phyloP scores from a whole-genome alignment of 768 basidiomycete genomes.

The Naganishia vishniacii region DNA sequence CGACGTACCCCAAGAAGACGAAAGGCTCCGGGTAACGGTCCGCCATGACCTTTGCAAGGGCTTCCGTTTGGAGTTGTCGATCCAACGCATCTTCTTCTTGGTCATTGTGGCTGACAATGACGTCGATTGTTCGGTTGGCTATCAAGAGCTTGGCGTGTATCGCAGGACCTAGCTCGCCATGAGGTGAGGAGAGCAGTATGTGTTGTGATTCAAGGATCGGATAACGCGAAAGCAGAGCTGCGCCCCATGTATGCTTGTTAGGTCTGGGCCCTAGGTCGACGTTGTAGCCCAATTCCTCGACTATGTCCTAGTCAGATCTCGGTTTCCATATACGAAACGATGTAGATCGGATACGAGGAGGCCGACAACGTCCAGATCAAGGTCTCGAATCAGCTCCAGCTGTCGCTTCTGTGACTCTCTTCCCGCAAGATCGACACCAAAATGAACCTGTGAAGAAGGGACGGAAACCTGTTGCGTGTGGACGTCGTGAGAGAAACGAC shows the following conservation, averaged over 20 bases:
- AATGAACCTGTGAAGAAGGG: no score
- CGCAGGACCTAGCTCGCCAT: slow-evolving; percentile 78
- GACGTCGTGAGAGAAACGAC: background rate
- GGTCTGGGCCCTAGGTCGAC: slow-evolving; percentile 85
- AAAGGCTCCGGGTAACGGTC: slow-evolving; percentile 65
- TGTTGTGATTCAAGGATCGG: slow-evolving; percentile 82
- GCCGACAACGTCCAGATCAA: slow-evolving; percentile 72
- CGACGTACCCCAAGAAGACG: slow-evolving; percentile 46
- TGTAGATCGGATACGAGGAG: slow-evolving; percentile 42
- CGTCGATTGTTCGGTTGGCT: slow-evolving; percentile 69
- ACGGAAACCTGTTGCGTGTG: background rate
- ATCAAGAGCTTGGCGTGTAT: slow-evolving; percentile 79
- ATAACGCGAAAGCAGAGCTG: slow-evolving; percentile 77
- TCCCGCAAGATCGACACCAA: slow-evolving; percentile 71
- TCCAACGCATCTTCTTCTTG: slow-evolving; percentile 91
- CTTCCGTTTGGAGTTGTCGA: slow-evolving; percentile 74
- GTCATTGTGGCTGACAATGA: slow-evolving; percentile 85
- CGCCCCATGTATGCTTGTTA: slow-evolving; percentile 84
- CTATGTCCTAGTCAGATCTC: slow-evolving; percentile 76
- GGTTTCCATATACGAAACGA: slow-evolving; percentile 72
- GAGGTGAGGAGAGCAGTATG: slow-evolving; percentile 78
- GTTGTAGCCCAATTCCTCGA: slow-evolving; percentile 68
- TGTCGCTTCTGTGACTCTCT: slow-evolving; percentile 67
- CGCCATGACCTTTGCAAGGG: slow-evolving; percentile 73
- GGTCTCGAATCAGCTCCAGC: slow-evolving; percentile 62